phyloP scores from a whole-genome alignment of 371 early-diverging fungal genomes.

The Mucor indicus region DNA sequence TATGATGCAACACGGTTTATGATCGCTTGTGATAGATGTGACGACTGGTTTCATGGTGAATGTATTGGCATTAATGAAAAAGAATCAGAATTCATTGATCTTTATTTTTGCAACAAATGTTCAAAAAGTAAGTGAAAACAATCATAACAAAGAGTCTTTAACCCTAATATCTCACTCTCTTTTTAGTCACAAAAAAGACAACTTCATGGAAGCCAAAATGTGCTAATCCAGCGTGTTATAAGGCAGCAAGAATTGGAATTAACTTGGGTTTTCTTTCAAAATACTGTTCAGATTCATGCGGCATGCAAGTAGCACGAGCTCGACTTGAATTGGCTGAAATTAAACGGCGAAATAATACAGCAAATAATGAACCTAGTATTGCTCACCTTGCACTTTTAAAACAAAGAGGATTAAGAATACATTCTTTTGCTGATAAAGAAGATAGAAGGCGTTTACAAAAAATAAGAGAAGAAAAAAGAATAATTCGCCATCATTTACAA shows the following conservation, averaged over 20 bases:
- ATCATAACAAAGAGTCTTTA: neutral
- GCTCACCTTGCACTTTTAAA: constrained; percentile 2
- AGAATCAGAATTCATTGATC: constrained; percentile 56
- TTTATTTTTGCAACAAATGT: constrained; percentile 56
- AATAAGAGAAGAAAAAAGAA: constrained; percentile 12
- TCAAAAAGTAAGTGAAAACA: constrained; percentile 27
- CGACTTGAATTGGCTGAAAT: constrained; percentile 32
- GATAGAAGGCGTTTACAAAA: constrained; percentile 14
- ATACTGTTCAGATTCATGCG: constrained; percentile 39
- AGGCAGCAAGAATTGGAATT: constrained; percentile 27
- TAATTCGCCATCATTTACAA: neutral
- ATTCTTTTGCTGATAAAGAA: constrained; percentile 28
- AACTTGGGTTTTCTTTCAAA: constrained; percentile 34
- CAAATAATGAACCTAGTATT: neutral
- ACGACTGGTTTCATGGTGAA: constrained; percentile 68
- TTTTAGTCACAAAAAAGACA: constrained; percentile 42
- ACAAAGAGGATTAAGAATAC: constrained; percentile 12
- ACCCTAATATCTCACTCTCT: no score
- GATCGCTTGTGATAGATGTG: constrained; percentile 66
- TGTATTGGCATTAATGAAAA: constrained; percentile 59
- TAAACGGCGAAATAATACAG: constrained; percentile 15
- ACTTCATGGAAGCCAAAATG: constrained; percentile 53
- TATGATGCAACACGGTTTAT: constrained; percentile 57
- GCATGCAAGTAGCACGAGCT: constrained; percentile 42
- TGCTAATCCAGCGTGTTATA: constrained; percentile 39